Percentiles rank a stretch among this genome's conserved stretches.
phyloP scores from a whole-genome alignment of 1,284 basidiomycete species.

The Rhodofomes roseus region DNA sequence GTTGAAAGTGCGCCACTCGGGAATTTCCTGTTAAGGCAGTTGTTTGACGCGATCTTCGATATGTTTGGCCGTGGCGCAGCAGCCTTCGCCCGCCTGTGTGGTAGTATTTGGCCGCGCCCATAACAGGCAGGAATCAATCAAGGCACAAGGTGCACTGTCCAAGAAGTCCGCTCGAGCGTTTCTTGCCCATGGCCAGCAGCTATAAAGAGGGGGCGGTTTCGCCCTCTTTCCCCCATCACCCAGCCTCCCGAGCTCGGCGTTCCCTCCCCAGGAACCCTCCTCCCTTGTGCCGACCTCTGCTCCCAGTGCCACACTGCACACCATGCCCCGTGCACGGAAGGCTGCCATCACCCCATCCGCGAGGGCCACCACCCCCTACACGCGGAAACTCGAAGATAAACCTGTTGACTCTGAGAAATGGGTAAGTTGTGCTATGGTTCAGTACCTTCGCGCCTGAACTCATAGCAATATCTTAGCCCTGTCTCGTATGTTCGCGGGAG shows the following conservation, averaged over 20 bases:
- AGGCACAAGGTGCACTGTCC: neutral
- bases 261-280: neutral
- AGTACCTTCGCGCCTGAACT: neutral
- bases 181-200: neutral
- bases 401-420: too few species aligned
- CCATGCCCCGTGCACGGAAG: neutral
- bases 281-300: neutral
- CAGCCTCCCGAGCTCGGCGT: neutral
- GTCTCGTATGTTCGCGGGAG: too few species aligned
- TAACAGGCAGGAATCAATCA: conserved; percentile 2
- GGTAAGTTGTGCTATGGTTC: neutral
- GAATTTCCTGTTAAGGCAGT: neutral
- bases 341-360: neutral
- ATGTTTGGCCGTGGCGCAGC: neutral
- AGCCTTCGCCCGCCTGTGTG: neutral
- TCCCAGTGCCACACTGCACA: neutral
- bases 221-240: neutral
- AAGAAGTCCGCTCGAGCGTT: neutral
- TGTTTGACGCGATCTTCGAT: neutral
- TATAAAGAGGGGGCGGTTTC: neutral
- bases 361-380: neutral
- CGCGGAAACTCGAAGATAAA: neutral
- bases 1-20: neutral
- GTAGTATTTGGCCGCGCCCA: neutral
- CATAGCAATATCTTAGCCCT: too few species aligned